Conservation (phyloP, 352 stramenopile species). For the Phytopythium montanum region DNA sequence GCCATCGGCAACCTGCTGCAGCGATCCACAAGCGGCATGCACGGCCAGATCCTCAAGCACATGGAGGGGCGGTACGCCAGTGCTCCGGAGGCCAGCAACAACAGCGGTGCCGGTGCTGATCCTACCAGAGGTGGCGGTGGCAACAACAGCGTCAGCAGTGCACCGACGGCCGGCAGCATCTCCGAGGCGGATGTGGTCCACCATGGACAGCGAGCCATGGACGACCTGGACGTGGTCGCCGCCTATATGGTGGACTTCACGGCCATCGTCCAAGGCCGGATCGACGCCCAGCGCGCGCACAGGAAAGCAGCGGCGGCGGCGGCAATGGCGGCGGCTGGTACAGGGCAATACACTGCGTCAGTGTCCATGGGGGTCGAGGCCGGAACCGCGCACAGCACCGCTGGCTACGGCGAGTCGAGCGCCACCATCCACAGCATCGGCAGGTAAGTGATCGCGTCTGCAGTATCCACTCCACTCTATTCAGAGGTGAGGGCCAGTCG, state of each 20-base stretch:
- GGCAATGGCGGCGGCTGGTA: conserved; percentile 9
- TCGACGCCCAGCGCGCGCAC: conserved; percentile 67
- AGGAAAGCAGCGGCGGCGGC: conserved; percentile 51
- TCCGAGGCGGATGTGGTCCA: conserved; percentile 83
- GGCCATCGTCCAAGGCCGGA: conserved; percentile 65
- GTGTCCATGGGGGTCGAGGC: background rate
- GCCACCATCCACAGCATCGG: conserved; percentile 5
- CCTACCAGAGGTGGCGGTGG: conserved; percentile 6
- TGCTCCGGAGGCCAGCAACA: conserved; percentile 7
- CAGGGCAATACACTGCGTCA: background rate
- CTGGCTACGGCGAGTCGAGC: conserved; percentile 5
- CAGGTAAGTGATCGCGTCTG: background rate
- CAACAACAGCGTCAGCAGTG: conserved; percentile 13
- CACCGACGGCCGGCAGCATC: conserved; percentile 34
- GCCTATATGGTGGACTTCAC: conserved; percentile 94
- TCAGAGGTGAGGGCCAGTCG: background rate
- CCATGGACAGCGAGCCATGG: conserved; percentile 82
- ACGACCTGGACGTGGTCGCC: conserved; percentile 90
- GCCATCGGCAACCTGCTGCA: conserved; percentile 83
- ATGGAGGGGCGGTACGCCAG: conserved; percentile 47
- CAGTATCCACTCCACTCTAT: background rate
- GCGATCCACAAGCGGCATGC: conserved; percentile 78
- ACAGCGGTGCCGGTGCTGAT: conserved; percentile 18
- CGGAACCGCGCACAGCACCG: background rate
- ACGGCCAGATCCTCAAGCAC: conserved; percentile 87